Evolutionary conservation across 306 rosid genomes (phyloP).

Genomic region (Vicia villosa): DNA sequence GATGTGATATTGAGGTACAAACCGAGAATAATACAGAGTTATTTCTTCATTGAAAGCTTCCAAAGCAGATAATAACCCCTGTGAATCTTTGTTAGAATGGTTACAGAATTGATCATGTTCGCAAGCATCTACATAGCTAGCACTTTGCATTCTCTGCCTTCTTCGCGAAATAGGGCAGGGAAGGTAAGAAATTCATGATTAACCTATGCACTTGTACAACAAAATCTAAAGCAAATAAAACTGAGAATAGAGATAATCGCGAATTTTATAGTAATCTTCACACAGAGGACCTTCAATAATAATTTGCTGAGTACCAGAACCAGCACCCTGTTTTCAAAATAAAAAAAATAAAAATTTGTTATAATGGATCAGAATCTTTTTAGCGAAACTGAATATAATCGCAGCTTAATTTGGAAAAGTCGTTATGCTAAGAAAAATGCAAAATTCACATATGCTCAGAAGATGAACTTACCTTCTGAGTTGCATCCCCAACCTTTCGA

Average conservation of each 20-base stretch:
- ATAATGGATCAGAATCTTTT: conserved; percentile 30
- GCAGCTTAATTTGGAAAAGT: background rate
- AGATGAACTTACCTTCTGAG: conserved; percentile 71
- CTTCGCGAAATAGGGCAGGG: conserved; percentile 12
- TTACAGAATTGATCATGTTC: conserved; percentile 8
- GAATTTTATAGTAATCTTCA: conserved; percentile 85
- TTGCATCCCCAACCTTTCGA: conserved; percentile 89
- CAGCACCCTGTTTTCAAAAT: conserved; percentile 74
- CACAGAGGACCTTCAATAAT: conserved; percentile 91
- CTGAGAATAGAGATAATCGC: conserved; percentile 77
- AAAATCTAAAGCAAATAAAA: conserved; percentile 71
- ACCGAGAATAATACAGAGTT: conserved; percentile 1
- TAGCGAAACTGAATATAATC: background rate
- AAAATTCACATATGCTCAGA: conserved; percentile 29
- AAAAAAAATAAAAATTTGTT: background rate
- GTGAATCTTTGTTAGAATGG: conserved; percentile 21
- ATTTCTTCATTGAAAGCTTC: conserved; percentile 11
- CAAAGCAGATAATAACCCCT: background rate
- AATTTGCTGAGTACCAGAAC: conserved; percentile 86
- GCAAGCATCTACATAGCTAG: conserved; percentile 2
- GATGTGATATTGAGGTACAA: conserved; percentile 2
- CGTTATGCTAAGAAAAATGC: background rate
- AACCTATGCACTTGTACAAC: conserved; percentile 15
- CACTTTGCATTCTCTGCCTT: conserved; percentile 8
- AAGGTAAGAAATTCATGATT: conserved; percentile 25